A percentile compares a stretch with the other conserved stretches of the same genome.
Evolutionary conservation across 495 filamentous ascomycete species (phyloP).

Genomic region (Geopyxis carbonaria): DNA sequence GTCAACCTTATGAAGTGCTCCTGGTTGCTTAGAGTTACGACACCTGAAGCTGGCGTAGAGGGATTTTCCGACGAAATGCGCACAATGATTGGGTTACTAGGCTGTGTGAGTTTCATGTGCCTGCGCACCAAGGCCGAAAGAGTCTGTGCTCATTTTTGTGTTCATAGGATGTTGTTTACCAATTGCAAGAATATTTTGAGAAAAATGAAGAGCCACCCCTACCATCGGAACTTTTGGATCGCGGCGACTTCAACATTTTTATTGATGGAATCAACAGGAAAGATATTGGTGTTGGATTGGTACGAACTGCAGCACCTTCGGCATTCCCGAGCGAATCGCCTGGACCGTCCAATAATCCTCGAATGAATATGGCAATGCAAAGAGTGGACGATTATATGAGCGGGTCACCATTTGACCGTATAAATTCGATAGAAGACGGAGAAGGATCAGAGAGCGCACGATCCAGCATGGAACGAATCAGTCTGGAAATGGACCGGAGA

Average conservation of each 20-base stretch:
- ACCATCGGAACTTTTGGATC: conserved; percentile 5
- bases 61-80: conserved; percentile 11
- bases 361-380: neutral
- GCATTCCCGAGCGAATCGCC: conserved; percentile 1
- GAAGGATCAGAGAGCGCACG: neutral
- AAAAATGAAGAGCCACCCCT: conserved; percentile 1
- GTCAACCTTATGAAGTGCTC: conserved; percentile 20
- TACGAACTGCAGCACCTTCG: conserved; percentile 2
- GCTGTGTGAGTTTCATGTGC: conserved; percentile 5
- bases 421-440: neutral
- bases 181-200: conserved; percentile 11
- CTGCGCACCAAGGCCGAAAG: neutral
- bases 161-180: conserved; percentile 15
- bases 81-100: conserved; percentile 12
- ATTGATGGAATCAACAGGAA: conserved; percentile 5
- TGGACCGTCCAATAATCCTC: neutral
- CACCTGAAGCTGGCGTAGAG: neutral
- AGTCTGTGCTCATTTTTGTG: neutral
- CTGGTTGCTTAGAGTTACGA: conserved; percentile 11
- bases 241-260: conserved; percentile 6
- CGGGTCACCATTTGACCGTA: neutral
- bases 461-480: conserved; percentile 7
- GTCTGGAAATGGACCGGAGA: too few relatives aligned
- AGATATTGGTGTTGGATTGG: conserved; percentile 3
- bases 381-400: neutral